Evolutionary conservation across 2,329 filamentous ascomycete species (phyloP).

Genomic region (Aschersonia sp.): DNA sequence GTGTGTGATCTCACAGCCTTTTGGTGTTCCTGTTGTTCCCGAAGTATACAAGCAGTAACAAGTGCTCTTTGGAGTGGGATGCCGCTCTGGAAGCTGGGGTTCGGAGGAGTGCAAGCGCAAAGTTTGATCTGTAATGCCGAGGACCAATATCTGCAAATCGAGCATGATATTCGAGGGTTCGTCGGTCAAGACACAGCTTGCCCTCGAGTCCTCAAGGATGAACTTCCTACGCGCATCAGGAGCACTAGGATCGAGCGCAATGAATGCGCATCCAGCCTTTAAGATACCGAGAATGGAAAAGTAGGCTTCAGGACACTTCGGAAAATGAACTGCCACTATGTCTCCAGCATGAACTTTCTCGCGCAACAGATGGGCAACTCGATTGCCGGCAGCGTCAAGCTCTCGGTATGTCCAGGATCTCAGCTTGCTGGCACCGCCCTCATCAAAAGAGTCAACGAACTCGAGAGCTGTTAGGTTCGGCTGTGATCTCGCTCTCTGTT

Average conservation of each 20-base stretch:
- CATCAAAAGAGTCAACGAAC: constrained; percentile 47
- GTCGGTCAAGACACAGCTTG: constrained; percentile 47
- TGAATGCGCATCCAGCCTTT: constrained; percentile 69
- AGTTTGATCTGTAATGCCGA: constrained; percentile 12
- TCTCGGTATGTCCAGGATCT: constrained; percentile 59
- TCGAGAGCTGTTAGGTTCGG: constrained; percentile 58
- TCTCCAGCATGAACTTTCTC: constrained; percentile 34
- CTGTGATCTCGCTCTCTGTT: constrained; percentile 37
- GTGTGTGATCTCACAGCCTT: constrained; percentile 80
- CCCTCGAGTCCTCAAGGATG: constrained; percentile 60
- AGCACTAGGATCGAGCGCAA: constrained; percentile 65
- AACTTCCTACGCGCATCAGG: constrained; percentile 62
- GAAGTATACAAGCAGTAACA: constrained; percentile 83
- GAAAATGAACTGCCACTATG: constrained; percentile 65
- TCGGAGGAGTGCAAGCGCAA: constrained; percentile 13
- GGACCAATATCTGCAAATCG: background rate
- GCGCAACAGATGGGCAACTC: constrained; percentile 51
- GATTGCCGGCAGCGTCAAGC: constrained; percentile 57
- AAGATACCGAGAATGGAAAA: constrained; percentile 70
- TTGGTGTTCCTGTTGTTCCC: constrained; percentile 74
- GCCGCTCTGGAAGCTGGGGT: background rate
- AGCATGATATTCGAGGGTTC: background rate
- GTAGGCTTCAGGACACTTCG: constrained; percentile 74
- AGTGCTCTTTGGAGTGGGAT: constrained; percentile 32
- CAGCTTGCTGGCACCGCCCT: constrained; percentile 24